Evolutionary conservation across 164 flowering plant species (phyloP).

Genomic region (Dillenia suffruticosa): DNA sequence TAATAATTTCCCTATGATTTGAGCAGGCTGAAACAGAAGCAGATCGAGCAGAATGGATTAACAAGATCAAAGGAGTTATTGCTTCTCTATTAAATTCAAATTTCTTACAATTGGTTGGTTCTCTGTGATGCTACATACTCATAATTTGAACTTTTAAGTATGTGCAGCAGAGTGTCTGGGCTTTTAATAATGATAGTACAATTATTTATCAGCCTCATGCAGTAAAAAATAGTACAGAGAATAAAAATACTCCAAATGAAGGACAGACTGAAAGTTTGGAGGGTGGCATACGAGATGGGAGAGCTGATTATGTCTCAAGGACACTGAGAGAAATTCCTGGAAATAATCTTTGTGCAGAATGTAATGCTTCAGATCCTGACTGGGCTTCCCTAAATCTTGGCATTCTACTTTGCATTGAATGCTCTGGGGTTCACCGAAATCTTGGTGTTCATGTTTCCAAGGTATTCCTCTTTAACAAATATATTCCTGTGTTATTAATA

Average conservation of each 20-base stretch:
- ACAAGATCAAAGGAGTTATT: constrained; percentile 84
- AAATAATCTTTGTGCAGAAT: constrained; percentile 90
- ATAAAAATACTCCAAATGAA: constrained; percentile 11
- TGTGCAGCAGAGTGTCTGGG: constrained; percentile 5
- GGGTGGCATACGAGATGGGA: constrained; percentile 27
- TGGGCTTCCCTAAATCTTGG: constrained; percentile 99
- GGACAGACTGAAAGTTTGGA: constrained; percentile 21
- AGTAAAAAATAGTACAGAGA: constrained; percentile 19
- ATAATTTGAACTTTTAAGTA: background rate
- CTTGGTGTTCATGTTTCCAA: constrained; percentile 97
- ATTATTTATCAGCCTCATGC: constrained; percentile 26
- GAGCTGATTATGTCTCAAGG: constrained; percentile 40
- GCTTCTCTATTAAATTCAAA: constrained; percentile 78
- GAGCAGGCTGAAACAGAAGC: constrained; percentile 90
- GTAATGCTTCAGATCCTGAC: constrained; percentile 79
- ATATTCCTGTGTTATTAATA: no score
- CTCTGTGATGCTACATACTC: background rate
- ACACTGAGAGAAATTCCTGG: constrained; percentile 72
- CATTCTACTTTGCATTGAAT: constrained; percentile 78
- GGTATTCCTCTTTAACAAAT: constrained; percentile 27
- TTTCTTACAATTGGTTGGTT: constrained; percentile 58
- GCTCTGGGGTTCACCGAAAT: constrained; percentile 96
- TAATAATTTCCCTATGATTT: constrained; percentile 11
- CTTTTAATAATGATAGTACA: constrained; percentile 9
- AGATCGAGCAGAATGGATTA: constrained; percentile 88